Base-by-base conservation (phyloP, 2,329 filamentous ascomycete genomes). In the Phaeomoniella chlamydospora region DNA sequence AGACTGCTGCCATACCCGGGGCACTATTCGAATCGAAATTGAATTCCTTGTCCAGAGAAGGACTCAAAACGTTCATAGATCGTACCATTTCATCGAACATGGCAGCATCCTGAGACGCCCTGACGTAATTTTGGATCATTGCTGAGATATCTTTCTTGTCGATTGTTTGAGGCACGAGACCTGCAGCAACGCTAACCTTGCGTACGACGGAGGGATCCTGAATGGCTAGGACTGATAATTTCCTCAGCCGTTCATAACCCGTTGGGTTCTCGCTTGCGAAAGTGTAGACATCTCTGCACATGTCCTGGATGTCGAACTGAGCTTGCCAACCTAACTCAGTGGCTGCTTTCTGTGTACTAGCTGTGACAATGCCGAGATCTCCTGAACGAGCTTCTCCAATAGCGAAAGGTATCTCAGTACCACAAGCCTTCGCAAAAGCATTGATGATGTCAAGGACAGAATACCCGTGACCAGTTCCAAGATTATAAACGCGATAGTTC, bases 391-490 rank as follows among this genome's bases (percentile, higher is more conserved):
- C 49, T 5, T 52, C 56, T 3, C 53, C 51, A 33, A 53, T 45
- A n/a, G 52, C 45, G 18, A 57, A 52, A 2, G 58, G 58, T 14
- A 67, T 63, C 3, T 49, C 39, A 31, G 44, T 46, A 13, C 49
- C 48, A 2, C 55, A 54, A 0, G 59, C 60, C 3, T 40, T 42
- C 39, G 63, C 54, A 40, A 62, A 56, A 18, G 55, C 59, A 26
- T 43, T 43, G 14, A 67, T 56, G 4, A 63, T 60, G 37, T 67
- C 62, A 11, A 56, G 48, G 2, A 67, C 64, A 0, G 62, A 64
- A 5, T 60, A 58, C 3, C 62, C 63, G 18, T 49, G 57, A n/a
- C 64, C 64, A 4, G 57, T 62, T 3, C 64, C 64, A 4, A 67
- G 50, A 40, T 66, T 67, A 44, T 61, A 67, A 3, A 60, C 57